A percentile compares a stretch with the other conserved stretches of the same genome.
These are phyloP conservation scores for Citrus trifoliata DNA, from an alignment of 345 rosid species.

Conservation along the genomic window DNA sequence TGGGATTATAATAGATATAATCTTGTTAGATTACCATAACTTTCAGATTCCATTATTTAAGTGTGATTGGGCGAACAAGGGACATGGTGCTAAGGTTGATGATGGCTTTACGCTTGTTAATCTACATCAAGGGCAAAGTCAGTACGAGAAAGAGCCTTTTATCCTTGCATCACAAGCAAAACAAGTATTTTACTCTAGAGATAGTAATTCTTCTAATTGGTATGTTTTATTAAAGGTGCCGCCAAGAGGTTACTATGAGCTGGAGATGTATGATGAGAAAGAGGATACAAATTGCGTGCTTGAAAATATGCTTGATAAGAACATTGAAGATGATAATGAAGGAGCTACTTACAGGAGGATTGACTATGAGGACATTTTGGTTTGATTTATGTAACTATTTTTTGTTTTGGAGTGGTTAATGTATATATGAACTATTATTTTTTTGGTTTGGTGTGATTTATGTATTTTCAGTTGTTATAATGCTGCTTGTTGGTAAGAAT, in stretches of 20 bases:
- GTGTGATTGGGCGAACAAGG: neutral
- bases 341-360: no score
- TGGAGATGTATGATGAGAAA: no score
- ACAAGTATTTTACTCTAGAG: neutral
- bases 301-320: no score
- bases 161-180: neutral
- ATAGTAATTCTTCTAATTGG: neutral
- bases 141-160: neutral
- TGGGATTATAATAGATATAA: neutral
- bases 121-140: neutral
- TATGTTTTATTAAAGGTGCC: neutral
- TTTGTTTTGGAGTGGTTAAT: no score
- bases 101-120: neutral
- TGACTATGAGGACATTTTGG: no score
- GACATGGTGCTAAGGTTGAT: neutral
- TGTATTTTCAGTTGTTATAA: no score
- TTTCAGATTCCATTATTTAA: neutral
- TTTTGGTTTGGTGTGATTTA: no score
- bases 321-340: no score
- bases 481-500: no score
- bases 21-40: neutral
- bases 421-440: no score
- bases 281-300: no score
- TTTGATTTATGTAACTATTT: no score
- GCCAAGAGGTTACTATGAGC: neutral